Evolutionary conservation across 306 rosid species (phyloP), one percentile per base, ranked within the genome.

Genomic region (Ormosia semicastrata): DNA sequence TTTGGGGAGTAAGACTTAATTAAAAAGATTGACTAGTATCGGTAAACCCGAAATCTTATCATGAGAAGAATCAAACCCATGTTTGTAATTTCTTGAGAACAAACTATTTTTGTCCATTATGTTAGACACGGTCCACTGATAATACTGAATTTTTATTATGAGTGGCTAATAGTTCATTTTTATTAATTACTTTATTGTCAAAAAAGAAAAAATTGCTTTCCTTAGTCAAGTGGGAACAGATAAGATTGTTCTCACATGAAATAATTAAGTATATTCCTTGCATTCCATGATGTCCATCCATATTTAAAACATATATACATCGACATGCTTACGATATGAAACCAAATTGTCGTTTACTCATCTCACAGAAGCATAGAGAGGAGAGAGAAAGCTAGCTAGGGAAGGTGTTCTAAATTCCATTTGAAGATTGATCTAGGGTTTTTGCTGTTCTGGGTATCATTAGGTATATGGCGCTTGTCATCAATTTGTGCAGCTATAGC

Each of bases 191-290:
- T 68, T 70, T 58, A 64, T 56, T 41, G 65, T 60, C 29, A 73
- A 62, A 64, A 60, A 70, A 8, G 29, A 32, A 40, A 30, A 15
- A 47, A n/a, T n/a, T n/a, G 30, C 57, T 17, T 50, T 72, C 57
- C 36, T 74, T 65, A 47, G 60, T 58, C 77, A 84, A 82, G 76
- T 82, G 79, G 84, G 81, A 81, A 75, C 67, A 50, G 77, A 56
- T 73, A 83, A 29, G 46, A 53, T 71, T 83, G 84, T 82, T 40
- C 47, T 90, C 92, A 88, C 92, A 85, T 85, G 94, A 70, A 75
- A 79, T 81, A 75, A 75, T 54, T 11, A 75, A 82, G 85, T 86
- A 84, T 88, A 77, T 83, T 81, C 86, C 86, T 39, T 66, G 64
- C 85, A 77, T 89, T 66, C 73, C 79, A 80, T 82, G 59, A 77